Evolutionary conservation across 176 grass and related monocot genomes (phyloP).

Genomic region (Oryza meyeriana): DNA sequence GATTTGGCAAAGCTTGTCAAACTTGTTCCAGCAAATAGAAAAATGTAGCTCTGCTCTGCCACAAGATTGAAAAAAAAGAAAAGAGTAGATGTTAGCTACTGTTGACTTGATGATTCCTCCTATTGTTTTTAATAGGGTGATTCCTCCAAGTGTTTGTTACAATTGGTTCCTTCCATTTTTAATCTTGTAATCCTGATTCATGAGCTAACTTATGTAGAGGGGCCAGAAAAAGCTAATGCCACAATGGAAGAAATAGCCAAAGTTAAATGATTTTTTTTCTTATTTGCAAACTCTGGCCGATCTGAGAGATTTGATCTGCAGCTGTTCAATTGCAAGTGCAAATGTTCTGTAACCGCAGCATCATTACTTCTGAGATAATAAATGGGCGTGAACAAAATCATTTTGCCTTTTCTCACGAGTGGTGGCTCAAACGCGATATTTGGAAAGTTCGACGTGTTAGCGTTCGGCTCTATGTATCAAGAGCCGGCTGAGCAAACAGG

Average conservation of each 20-base stretch:
- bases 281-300: no score
- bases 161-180: not conserved
- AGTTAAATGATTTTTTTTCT: not conserved
- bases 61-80: not conserved
- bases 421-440: no score
- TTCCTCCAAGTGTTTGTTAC: not conserved
- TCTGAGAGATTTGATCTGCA: no score
- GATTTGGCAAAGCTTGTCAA: slow-evolving; percentile 91
- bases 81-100: not conserved
- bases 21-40: slow-evolving; percentile 68
- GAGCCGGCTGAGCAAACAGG: not conserved
- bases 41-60: slow-evolving; percentile 22
- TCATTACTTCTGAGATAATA: not conserved
- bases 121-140: not conserved
- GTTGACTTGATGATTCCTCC: not conserved
- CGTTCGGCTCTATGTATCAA: not conserved
- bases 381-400: not conserved
- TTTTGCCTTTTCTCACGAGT: no score
- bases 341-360: not conserved
- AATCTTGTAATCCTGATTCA: not conserved
- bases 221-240: not conserved
- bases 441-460: not conserved
- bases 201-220: slow-evolving; percentile 1
- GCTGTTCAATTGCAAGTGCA: not conserved
- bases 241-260: not conserved